phyloP scores from a whole-genome alignment of 345 rosid species.

The Rhodamnia rubescens region DNA sequence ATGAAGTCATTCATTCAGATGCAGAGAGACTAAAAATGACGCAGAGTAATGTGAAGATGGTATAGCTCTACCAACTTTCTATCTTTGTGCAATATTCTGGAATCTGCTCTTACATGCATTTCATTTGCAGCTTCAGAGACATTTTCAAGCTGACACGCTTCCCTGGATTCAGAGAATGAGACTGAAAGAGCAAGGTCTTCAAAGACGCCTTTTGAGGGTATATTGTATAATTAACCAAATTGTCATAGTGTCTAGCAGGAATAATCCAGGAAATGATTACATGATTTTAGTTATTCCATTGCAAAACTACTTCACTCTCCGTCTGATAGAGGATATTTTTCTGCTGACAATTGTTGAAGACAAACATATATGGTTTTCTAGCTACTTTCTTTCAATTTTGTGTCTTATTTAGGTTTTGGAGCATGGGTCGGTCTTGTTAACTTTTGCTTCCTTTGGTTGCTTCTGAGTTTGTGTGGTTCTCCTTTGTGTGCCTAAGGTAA shows the following conservation, averaged over 20 bases:
- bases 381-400: background rate
- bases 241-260: background rate
- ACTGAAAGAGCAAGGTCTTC: conserved; percentile 90
- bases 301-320: background rate
- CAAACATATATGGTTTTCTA: background rate
- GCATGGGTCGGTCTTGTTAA: background rate
- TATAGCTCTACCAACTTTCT: conserved; percentile 2
- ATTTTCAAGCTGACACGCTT: conserved; percentile 90
- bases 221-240: background rate
- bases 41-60: conserved; percentile 90
- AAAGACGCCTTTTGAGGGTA: conserved; percentile 89
- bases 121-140: conserved; percentile 79
- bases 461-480: background rate
- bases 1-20: conserved; percentile 67
- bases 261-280: background rate
- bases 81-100: background rate
- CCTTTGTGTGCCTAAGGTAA: conserved; percentile 29
- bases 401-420: background rate
- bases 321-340: background rate
- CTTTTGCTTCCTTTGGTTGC: background rate
- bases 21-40: conserved; percentile 82
- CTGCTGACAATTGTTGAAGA: background rate
- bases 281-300: background rate
- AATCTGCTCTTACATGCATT: background rate
- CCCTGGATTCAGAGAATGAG: conserved; percentile 86